Evolutionary conservation across 805 yeast genomes (phyloP), one percentile per base, ranked within the genome.

Genomic region (Scheffersomyces amazonensis): DNA sequence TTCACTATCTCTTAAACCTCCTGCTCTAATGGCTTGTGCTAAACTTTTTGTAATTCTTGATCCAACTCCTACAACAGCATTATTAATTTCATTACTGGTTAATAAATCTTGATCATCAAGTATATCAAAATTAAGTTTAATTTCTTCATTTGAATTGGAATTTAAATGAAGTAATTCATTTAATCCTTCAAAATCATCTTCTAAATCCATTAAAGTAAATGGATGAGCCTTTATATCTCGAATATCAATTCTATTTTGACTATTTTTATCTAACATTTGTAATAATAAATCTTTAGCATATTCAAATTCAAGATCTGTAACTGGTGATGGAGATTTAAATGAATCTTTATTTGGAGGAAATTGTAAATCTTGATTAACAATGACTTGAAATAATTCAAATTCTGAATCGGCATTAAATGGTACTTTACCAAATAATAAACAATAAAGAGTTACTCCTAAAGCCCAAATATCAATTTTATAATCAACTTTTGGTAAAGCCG

Each of bases 401-500:
- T 89, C 96, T 22, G 87, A 80, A 34, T 81, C 89, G 1, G 90
- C 96, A 54, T 82, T 79, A 58, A 91, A 93, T 2, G 99, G 99
- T 31, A 93, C 76, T 45, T 75, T 72, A 9, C 99, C 99, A 64
- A 87, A 91, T 11, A 91, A 56, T 27, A 93, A 64, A 56, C 97
- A 90, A 60, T 81, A 93, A 13, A 93, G 64, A 0, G 98, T 90
- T 5, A 91, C 89, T 9, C 99, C 99, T 16, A 89, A 62, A 0
- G 99, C 96, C 99, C 99, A 93, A n/a, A 91, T 84, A 63, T 93
- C 99, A 39, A 93, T 86, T 59, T 86, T 88, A 55, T 81, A 73
- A 37, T 87, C 83, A 30, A 91, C 83, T 37, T 71, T 77, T 4
- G 81, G 76, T 21, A 52, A 24, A 15, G 48, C n/a, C 3, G 41